Evolutionary conservation across 2,329 filamentous ascomycete genomes (phyloP), one percentile per base, ranked within the genome.

Genomic region (Cordyceps militaris): DNA sequence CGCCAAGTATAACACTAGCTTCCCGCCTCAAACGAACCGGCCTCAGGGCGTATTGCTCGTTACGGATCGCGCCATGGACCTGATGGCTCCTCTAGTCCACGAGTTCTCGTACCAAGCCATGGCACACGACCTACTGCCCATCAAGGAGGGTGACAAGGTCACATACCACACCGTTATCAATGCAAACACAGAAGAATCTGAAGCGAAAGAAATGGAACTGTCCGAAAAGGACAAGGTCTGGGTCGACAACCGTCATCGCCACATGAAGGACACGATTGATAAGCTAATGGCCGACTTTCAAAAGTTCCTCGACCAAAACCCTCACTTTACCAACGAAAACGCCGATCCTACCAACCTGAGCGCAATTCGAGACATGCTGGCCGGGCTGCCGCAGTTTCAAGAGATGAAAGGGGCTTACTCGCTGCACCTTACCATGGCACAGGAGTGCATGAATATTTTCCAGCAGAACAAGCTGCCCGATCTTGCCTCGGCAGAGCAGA

Each of bases 21-120:
- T 96, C 62, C 93, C 93, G 1, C 89, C 92, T 0, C 85, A 79
- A n/a, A 84, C 84, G 9, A 81, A 84, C 52, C 80, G 93, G 55
- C 93, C 92, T 7, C 87, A 89, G 62, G 90, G 90, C 40, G 84
- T 91, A 0, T 81, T 99, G 0, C 78, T 96, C 66, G 88, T 99
- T 61, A 89, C 91, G 1, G 94, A 97, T 70, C 84, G 94, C 61
- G 90, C 91, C 8, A 94, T 99, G 88, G 94, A 99, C 70, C 73
- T 97, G 3, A 84, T 88, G 74, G 86, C 93, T 0, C 94, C 94
- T 1, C 74, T 97, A 11, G 69, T 97, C 4, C 94, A 99, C 73
- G 94, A 99, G 67, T 97, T 99, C 69, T 97, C 94, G 13, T 99
- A 97, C 70, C 94, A 99, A 72, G 91, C 94, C 52, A 97, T 99